Base-by-base conservation (phyloP, 106 monocot species). In the Xerophyta viscosa region DNA sequence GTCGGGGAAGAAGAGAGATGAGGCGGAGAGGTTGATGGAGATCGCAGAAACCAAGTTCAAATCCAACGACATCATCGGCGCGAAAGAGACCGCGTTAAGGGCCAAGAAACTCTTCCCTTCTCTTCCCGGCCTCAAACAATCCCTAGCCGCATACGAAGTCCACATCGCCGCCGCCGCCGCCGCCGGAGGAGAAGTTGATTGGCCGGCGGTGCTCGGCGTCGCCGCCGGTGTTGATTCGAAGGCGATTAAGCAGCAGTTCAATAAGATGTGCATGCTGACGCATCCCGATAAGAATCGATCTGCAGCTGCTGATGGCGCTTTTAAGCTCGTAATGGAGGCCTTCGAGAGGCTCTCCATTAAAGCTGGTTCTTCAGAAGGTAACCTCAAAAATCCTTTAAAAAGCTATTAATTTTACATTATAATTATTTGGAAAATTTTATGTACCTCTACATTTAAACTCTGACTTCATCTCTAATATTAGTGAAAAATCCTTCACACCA, bases 111-210 rank as follows among this genome's bases (percentile, higher is more conserved):
- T 53, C 20, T 52, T 43, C 41, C 52, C 64, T 7, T 53, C 41
- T 14, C 41, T 64, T 42, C 22, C 41, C 3, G 43, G 42, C 41
- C 52, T 64, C 29, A 14, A 10, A 5, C 64, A 52, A 15, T 24
- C 50, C 20, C 41, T 52, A 10, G 64, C 64, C 25, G 52, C 52
- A 10, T 64, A 29, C 42, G 3, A 53, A n/a, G 64, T 64, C 6
- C 64, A 53, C 12, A 9, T 50, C 9, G 48, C 36, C 0, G 30
- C n/a, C n/a, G n/a, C n/a, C n/a, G n/a, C n/a, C n/a, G n/a, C n/a
- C n/a, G n/a, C n/a, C n/a, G 12, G 30, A 27, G n/a, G 6, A 48
- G 4, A 7, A 20, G 54, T 8, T 26, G 46, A 11, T 39, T 31
- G 30, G 22, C 9, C 24, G 31, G 31, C 33, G 46, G 25, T 27